Evolutionary conservation across 768 basidiomycete genomes (phyloP).

Genomic region (Lactarius tabidus): DNA sequence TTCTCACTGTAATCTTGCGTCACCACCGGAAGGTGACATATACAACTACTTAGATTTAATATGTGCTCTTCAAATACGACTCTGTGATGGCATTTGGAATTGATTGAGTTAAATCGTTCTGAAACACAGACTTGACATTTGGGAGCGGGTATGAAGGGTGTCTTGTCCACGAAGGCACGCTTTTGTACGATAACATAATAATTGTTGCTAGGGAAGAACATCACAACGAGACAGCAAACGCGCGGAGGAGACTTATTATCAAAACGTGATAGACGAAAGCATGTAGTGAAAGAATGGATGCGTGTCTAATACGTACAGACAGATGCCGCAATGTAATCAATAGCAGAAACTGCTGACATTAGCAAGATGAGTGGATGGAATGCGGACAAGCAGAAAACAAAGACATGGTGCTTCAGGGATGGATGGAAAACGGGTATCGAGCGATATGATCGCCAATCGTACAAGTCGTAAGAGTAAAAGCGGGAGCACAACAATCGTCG

Average conservation of each 20-base stretch:
- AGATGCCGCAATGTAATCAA: slow-evolving; percentile 29
- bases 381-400: slow-evolving; percentile 8
- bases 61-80: background rate
- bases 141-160: slow-evolving; percentile 1
- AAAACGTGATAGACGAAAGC: slow-evolving; percentile 32
- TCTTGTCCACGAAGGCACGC: background rate
- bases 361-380: slow-evolving; percentile 12
- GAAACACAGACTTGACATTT: slow-evolving; percentile 5
- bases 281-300: slow-evolving; percentile 36
- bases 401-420: slow-evolving; percentile 17
- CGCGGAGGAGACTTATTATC: slow-evolving; percentile 27
- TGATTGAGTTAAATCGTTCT: background rate
- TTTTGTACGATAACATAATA: slow-evolving; percentile 9
- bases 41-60: background rate
- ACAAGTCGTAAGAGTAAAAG: slow-evolving; percentile 12
- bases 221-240: slow-evolving; percentile 23
- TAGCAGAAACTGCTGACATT: slow-evolving; percentile 28
- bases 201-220: slow-evolving; percentile 3
- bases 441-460: slow-evolving; percentile 8
- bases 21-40: background rate
- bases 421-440: slow-evolving; percentile 17
- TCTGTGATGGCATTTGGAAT: background rate
- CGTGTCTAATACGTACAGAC: slow-evolving; percentile 74
- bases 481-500: slow-evolving; percentile 18
- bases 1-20: background rate